Evolutionary conservation across 1,139 yeast genomes (phyloP), one percentile per base, ranked within the genome.

Genomic region (Blastobotrys persicus): DNA sequence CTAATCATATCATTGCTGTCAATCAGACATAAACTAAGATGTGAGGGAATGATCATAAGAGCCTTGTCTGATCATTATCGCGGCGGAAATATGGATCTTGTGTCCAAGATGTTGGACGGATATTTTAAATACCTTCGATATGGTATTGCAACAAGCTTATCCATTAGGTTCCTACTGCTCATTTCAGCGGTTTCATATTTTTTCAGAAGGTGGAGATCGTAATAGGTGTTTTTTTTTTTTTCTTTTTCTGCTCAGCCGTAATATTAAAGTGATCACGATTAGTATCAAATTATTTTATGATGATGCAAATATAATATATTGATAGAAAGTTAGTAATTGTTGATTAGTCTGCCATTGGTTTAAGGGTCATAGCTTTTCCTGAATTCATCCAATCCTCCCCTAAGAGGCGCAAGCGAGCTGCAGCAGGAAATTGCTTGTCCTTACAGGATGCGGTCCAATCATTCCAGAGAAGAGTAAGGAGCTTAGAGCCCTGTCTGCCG

Each of bases 301-400:
- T n/a, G n/a, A n/a, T 45, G 48, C 48, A 33, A 19, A 44, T 14
- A 38, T 31, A 38, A 45, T 41, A 41, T 41, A 41, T 41, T 17
- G n/a, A n/a, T n/a, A n/a, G n/a, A n/a, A n/a, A n/a, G n/a, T n/a
- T n/a, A 16, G 18, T 18, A 17, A 16, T 17, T 16, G 12, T 14
- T 2, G 20, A n/a, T 37, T 40, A 52, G 13, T 39, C 43, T 13
- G 42, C 52, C 50, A 63, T 45, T 3, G 60, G 62, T 46, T 57
- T 48, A 48, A 65, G 54, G 34, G 53, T 51, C 37, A 56, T 54
- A 12, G 84, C 62, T 5, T 57, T 67, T 1, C 81, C 80, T 0
- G 67, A 68, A 6, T 63, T 61, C 14, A 66, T 58, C 84, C 91
- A 87, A 45, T 88, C 95, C 57, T 89, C 96, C 2, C 91, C 91